Evolutionary conservation across 2,329 filamentous ascomycete species (phyloP), one percentile per base, ranked within the genome.

Genomic region (Penicillium sp.): DNA sequence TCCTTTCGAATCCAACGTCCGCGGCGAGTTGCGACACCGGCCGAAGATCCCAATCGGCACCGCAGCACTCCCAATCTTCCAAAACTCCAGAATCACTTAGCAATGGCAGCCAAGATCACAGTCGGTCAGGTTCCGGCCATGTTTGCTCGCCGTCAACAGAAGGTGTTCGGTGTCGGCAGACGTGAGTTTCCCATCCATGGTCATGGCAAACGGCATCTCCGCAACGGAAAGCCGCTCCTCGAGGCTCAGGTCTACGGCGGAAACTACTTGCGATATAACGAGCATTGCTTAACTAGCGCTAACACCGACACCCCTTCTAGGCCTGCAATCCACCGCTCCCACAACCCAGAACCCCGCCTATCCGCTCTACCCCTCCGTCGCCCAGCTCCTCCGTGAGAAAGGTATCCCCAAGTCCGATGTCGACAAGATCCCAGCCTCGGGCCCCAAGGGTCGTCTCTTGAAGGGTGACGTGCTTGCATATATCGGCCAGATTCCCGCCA

Each of bases 391-490:
- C 61, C 89, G 90, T 75, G 82, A 89, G 74, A 87, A 95, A 71
- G 87, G 88, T 62, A 79, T 99, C 54, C 83, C 89, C 68, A 85
- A 88, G 65, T 86, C 87, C 47, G 90, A 92, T 58, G 82, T 92
- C 52, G 82, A 86, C 76, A 89, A 90, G 74, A 97, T 97, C 74
- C 89, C 87, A 53, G 89, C 92, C 6, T 93, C 90, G 21, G 94
- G 94, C 25, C 94, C 94, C 31, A 87, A 88, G 69, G 92, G 93
- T 57, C 88, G 94, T 60, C 81, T 99, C 54, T 83, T 99, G 61
- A 99, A 99, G 82, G 94, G 94, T 56, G 94, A 99, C 72, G 89
- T 99, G 7, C 86, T 99, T 54, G 93, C 92, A 48, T 94, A 93
- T 75, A 77, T 97, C 17, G 94, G 94, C 62, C 81, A 83, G 66